Conservation (phyloP, 2,329 filamentous ascomycete species). For the Penicillium sp. region DNA sequence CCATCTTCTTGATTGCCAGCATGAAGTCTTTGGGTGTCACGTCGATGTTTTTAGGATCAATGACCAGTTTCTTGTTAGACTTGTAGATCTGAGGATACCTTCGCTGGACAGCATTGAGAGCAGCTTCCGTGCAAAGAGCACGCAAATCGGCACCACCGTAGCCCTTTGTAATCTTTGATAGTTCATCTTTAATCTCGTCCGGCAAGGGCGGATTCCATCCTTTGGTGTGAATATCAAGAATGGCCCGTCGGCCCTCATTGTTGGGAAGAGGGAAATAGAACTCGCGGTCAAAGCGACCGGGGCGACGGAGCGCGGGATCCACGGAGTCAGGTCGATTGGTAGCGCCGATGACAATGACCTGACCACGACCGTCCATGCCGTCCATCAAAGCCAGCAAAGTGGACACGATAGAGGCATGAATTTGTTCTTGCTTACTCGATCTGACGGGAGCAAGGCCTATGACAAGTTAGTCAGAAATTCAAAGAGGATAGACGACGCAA, state of each 20-base stretch:
- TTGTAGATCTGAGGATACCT: constrained; percentile 95
- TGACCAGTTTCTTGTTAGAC: constrained; percentile 80
- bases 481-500: too few relatives aligned
- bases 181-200: constrained; percentile 69
- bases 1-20: constrained; percentile 91
- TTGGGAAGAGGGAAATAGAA: constrained; percentile 96
- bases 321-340: constrained; percentile 96
- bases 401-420: constrained; percentile 94
- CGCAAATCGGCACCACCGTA: constrained; percentile 94
- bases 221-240: constrained; percentile 91
- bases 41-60: constrained; percentile 76
- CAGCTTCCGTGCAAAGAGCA: constrained; percentile 90
- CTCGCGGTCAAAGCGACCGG: constrained; percentile 91
- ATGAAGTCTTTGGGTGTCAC: constrained; percentile 94
- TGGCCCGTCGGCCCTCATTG: constrained; percentile 69
- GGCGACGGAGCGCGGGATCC: constrained; percentile 87
- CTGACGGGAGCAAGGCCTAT: constrained; percentile 74
- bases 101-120: constrained; percentile 89
- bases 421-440: constrained; percentile 97
- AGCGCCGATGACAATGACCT: constrained; percentile 98
- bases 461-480: constrained; percentile 7
- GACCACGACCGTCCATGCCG: constrained; percentile 94
- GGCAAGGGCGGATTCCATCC: constrained; percentile 79
- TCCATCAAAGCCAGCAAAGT: constrained; percentile 94
- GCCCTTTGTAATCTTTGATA: constrained; percentile 83